phyloP scores from a whole-genome alignment of 768 basidiomycete species.

The Pleurotus sapidus region DNA sequence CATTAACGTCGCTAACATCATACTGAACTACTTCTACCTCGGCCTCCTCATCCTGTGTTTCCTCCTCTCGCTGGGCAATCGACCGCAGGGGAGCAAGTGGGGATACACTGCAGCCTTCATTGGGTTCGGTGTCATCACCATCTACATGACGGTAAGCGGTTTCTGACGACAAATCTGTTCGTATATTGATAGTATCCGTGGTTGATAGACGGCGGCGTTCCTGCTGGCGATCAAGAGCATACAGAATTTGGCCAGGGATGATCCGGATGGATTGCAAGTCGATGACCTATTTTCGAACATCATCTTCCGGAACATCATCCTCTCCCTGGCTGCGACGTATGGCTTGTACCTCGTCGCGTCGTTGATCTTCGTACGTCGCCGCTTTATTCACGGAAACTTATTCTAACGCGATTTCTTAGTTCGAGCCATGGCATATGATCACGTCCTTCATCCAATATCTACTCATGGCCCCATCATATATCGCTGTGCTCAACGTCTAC shows the following conservation, averaged over 20 bases:
- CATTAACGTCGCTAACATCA: conserved; percentile 70
- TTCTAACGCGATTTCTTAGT: conserved; percentile 35
- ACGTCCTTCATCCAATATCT: conserved; percentile 94
- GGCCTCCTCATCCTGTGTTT: conserved; percentile 87
- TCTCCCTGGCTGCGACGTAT: conserved; percentile 84
- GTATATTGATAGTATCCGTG: too few species aligned
- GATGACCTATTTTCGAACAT: conserved; percentile 69
- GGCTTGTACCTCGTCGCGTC: conserved; percentile 86
- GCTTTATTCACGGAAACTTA: background rate
- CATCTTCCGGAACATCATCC: conserved; percentile 82
- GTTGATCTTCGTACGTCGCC: conserved; percentile 72
- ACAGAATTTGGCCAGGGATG: conserved; percentile 45
- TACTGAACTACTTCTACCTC: conserved; percentile 86
- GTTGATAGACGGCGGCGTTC: conserved; percentile 63
- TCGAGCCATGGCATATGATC: conserved; percentile 99
- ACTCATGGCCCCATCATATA: conserved; percentile 91
- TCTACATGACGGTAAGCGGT: conserved; percentile 87
- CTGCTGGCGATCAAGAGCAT: conserved; percentile 84
- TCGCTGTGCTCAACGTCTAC: conserved; percentile 91
- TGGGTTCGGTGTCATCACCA: conserved; percentile 85
- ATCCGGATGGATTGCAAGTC: conserved; percentile 46
- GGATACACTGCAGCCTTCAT: conserved; percentile 83
- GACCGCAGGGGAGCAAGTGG: conserved; percentile 89
- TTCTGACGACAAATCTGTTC: too few species aligned
- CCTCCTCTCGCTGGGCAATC: conserved; percentile 83